phyloP scores from a whole-genome alignment of 371 early-diverging fungal species.

The Chytridium lagenaria region DNA sequence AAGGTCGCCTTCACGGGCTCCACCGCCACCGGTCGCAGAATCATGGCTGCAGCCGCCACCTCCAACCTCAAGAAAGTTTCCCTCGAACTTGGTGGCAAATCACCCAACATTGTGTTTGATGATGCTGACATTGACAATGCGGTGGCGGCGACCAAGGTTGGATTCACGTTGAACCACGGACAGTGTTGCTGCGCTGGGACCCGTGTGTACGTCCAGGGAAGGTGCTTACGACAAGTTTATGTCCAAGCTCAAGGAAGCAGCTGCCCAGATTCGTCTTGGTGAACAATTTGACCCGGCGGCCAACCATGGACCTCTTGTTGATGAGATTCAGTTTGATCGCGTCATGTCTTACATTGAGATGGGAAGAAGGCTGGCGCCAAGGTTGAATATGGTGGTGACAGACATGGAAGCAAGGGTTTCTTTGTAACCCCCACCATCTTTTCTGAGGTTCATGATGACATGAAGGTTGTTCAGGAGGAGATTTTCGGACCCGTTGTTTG shows the following conservation, averaged over 20 bases:
- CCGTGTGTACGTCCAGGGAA: slow-evolving; percentile 79
- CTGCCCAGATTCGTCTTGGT: slow-evolving; percentile 62
- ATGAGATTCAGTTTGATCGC: slow-evolving; percentile 75
- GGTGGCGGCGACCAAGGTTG: slow-evolving; percentile 56
- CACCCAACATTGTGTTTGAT: slow-evolving; percentile 81
- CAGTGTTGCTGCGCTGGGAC: slow-evolving; percentile 91
- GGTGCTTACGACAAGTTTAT: slow-evolving; percentile 76
- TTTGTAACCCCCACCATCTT: slow-evolving; percentile 85
- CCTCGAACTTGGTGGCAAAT: slow-evolving; percentile 93
- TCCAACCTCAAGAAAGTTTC: slow-evolving; percentile 78
- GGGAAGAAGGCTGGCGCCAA: slow-evolving; percentile 68
- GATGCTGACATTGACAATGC: slow-evolving; percentile 84
- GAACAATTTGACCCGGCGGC: slow-evolving; percentile 63
- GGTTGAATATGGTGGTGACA: slow-evolving; percentile 70
- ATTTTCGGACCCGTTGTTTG: slow-evolving; percentile 92
- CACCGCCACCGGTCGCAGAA: slow-evolving; percentile 70
- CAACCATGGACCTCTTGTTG: slow-evolving; percentile 76
- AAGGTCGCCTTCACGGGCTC: slow-evolving; percentile 84
- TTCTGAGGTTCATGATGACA: slow-evolving; percentile 66
- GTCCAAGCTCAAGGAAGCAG: slow-evolving; percentile 63
- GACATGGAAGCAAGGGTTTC: slow-evolving; percentile 73
- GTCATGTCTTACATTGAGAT: slow-evolving; percentile 67
- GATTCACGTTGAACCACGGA: slow-evolving; percentile 70
- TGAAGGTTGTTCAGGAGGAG: slow-evolving; percentile 79
- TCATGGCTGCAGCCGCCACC: slow-evolving; percentile 69